phyloP scores from a whole-genome alignment of 2,329 filamentous ascomycete genomes.

The Xylaria sp. region DNA sequence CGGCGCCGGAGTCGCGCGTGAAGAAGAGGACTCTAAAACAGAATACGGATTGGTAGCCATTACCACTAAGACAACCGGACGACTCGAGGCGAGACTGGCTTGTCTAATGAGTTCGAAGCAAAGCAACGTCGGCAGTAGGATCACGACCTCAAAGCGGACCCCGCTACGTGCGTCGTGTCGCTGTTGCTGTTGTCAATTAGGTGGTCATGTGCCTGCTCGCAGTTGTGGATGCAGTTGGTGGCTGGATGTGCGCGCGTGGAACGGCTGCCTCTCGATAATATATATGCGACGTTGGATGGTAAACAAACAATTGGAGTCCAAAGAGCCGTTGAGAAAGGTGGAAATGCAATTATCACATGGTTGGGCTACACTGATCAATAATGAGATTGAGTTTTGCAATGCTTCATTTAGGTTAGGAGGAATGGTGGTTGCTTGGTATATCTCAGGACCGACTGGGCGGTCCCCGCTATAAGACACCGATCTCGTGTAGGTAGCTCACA shows the following conservation, averaged over 20 bases:
- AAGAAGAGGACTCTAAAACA: conserved; percentile 65
- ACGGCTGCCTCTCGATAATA: neutral
- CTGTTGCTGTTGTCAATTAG: neutral
- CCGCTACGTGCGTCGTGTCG: neutral
- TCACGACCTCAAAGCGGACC: conserved; percentile 3
- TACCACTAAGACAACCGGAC: neutral
- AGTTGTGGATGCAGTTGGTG: neutral
- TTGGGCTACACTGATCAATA: neutral
- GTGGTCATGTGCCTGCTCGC: conserved; percentile 2
- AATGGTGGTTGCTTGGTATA: conserved; percentile 8
- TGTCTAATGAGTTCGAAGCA: neutral
- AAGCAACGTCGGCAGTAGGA: neutral
- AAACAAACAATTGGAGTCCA: conserved; percentile 1
- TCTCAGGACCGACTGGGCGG: neutral
- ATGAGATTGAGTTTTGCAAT: conserved; percentile 2
- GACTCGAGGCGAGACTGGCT: neutral
- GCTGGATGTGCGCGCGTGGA: neutral
- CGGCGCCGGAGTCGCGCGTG: conserved; percentile 10
- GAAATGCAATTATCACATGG: conserved; percentile 2
- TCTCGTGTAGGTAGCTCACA: neutral
- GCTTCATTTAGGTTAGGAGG: neutral
- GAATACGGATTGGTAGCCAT: conserved; percentile 55
- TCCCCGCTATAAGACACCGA: neutral
- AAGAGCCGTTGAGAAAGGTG: neutral
- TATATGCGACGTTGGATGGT: neutral